Percentiles rank a stretch among this genome's conserved stretches.
Conservation (phyloP, 257 asterid genomes). For the Vinca minor region DNA sequence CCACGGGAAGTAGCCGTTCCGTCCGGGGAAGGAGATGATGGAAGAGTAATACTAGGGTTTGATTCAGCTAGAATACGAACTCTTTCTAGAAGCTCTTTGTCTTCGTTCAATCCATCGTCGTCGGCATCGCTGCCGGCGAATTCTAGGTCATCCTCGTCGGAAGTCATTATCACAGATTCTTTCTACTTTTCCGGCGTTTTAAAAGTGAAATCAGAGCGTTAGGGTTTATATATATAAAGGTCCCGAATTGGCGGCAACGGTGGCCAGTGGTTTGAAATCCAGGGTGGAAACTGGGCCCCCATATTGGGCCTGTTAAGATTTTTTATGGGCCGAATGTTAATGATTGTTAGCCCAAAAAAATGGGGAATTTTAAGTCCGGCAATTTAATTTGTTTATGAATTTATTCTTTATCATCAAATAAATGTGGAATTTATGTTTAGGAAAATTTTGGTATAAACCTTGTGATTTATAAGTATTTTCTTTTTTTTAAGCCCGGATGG, state of each 20-base stretch:
- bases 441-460: too few species aligned
- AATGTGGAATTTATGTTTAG: too few species aligned
- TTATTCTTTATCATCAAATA: too few species aligned
- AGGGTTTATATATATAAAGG: neutral
- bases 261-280: neutral
- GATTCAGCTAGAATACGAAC: conserved; percentile 48
- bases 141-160: conserved; percentile 21
- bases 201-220: neutral
- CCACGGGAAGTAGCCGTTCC: too few species aligned
- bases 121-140: conserved; percentile 42
- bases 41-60: conserved; percentile 21
- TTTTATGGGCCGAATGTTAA: neutral
- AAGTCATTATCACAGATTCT: neutral
- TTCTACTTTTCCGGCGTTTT: too few species aligned
- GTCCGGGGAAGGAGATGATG: too few species aligned
- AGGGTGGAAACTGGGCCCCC: neutral
- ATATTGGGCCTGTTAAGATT: neutral
- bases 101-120: conserved; percentile 53
- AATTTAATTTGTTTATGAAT: too few species aligned
- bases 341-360: too few species aligned
- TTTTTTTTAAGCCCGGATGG: too few species aligned
- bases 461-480: too few species aligned
- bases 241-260: conserved; percentile 3
- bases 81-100: conserved; percentile 59
- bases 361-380: too few species aligned